Percentiles rank a stretch among this genome's conserved stretches.
These are phyloP conservation scores for Thuidium tamariscinum DNA, from an alignment of 225 moss, liverwort and hornwort species.

Conservation along the genomic window DNA sequence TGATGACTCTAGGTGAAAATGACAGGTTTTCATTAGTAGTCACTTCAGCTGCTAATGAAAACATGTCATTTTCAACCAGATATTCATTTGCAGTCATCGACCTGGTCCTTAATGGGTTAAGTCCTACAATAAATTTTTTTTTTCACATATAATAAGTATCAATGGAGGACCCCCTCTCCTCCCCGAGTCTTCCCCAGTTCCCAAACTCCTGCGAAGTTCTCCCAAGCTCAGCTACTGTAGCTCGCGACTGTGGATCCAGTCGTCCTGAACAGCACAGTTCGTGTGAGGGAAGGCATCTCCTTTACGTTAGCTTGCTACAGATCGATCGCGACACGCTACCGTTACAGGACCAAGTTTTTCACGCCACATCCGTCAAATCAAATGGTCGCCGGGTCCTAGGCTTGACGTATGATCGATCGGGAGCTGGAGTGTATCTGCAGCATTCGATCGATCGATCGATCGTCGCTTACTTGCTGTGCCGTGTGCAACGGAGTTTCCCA, in stretches of 20 bases:
- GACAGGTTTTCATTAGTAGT: too few species aligned
- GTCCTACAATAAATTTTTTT: background rate
- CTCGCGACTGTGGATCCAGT: too few species aligned
- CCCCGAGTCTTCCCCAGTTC: background rate
- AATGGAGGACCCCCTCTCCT: background rate
- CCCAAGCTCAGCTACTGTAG: background rate
- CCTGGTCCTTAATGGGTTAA: too few species aligned
- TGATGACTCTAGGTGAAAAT: too few species aligned
- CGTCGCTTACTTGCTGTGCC: background rate
- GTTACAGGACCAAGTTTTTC: background rate
- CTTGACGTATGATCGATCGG: background rate
- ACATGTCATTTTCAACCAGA: too few species aligned
- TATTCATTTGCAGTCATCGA: too few species aligned
- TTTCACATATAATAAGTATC: background rate
- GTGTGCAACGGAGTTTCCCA: background rate
- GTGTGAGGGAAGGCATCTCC: background rate
- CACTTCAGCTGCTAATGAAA: too few species aligned
- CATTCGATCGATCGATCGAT: background rate
- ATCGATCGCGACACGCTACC: background rate
- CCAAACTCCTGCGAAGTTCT: background rate
- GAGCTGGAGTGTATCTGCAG: background rate
- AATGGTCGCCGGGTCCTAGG: too few species aligned
- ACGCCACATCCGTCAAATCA: background rate
- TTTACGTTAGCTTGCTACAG: background rate
- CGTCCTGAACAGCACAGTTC: background rate